Base-by-base conservation (phyloP, 2,329 filamentous ascomycete species). In the Venturiaceae sp. region DNA sequence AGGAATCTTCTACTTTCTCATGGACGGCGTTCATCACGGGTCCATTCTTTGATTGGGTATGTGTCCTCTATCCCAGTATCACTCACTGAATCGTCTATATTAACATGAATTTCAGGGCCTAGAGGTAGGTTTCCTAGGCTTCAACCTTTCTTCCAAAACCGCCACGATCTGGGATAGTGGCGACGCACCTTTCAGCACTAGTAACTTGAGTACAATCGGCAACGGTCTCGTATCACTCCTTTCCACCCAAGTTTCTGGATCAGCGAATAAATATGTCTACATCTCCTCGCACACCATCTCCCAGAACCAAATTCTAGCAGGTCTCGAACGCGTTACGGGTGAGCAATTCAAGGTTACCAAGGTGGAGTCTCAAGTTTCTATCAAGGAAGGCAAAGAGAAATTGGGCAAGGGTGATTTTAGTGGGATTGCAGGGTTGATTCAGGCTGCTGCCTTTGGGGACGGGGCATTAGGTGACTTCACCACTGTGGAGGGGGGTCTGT, bases 11-110 rank as follows among this genome's bases (percentile, higher is more conserved):
- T 60, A 68, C 63, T 0, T 78, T 87, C 62, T 77, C 73, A 32
- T 87, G 84, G 83, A 85, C 81, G 1, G 80, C 74, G 2, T 66
- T 87, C 14, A 77, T 82, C 3, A 80, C 73, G 8, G 82, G 83
- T 0, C 71, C 79, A 2, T 83, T 87, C 68, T 84, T 87, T 65
- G 84, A 87, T 64, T 82, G 78, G 80, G 75, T 78, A 66, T 28
- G 70, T 64, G 0, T 7, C 21, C 11, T 60, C 50, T 62, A 62
- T n/a, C 28, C 34, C 46, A 4, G 37, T 23, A 16, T n/a, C 11
- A 8, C 8, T 23, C 23, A 21, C 11, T 46, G n/a, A 26, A 3
- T 39, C n/a, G 13, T 36, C n/a, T 9, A 14, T 30, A 36, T 28
- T 58, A 36, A 58, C 26, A 37, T 50, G 23, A 14, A n/a, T 8